Percentiles rank a stretch among this genome's conserved stretches.
Evolutionary conservation across 2,329 filamentous ascomycete genomes (phyloP).

Genomic region (Colletotrichum sublineola): DNA sequence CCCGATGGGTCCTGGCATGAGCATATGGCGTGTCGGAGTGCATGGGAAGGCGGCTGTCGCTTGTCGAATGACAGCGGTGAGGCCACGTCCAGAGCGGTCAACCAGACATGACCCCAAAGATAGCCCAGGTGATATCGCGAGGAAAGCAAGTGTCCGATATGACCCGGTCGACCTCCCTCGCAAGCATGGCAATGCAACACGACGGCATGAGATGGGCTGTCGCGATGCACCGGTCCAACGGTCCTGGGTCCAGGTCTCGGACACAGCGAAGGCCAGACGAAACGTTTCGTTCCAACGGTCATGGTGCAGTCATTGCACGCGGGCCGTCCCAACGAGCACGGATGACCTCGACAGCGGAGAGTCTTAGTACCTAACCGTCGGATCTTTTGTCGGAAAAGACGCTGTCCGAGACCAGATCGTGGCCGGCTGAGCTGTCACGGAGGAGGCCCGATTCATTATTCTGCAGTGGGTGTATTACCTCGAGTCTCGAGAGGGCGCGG

Average conservation of each 20-base stretch:
- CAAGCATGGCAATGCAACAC: conserved; percentile 28
- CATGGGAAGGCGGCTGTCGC: conserved; percentile 3
- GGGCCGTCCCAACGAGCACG: conserved; percentile 8
- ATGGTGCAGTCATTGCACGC: conserved; percentile 1
- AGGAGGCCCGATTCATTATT: conserved; percentile 7
- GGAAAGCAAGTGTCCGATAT: not conserved
- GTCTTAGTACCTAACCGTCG: too few species aligned
- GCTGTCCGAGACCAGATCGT: conserved; percentile 1
- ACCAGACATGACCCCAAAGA: not conserved
- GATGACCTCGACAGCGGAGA: not conserved
- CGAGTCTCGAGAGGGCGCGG: too few species aligned
- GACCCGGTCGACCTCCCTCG: not conserved
- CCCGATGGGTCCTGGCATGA: conserved; percentile 9
- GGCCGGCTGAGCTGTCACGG: conserved; percentile 11
- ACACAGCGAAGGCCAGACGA: conserved; percentile 2
- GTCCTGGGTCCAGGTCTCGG: conserved; percentile 14
- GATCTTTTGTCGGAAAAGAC: not conserved
- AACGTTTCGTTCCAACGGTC: conserved; percentile 12
- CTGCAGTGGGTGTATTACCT: conserved; percentile 22
- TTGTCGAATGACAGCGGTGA: conserved; percentile 29
- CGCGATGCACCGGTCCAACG: conserved; percentile 25
- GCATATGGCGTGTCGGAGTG: not conserved
- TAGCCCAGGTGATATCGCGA: not conserved
- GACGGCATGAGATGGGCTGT: not conserved
- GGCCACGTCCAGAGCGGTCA: conserved; percentile 12